These are phyloP conservation scores for Hagleromyces aurorensis DNA, from an alignment of 805 yeast genomes.

Conservation along the genomic window DNA sequence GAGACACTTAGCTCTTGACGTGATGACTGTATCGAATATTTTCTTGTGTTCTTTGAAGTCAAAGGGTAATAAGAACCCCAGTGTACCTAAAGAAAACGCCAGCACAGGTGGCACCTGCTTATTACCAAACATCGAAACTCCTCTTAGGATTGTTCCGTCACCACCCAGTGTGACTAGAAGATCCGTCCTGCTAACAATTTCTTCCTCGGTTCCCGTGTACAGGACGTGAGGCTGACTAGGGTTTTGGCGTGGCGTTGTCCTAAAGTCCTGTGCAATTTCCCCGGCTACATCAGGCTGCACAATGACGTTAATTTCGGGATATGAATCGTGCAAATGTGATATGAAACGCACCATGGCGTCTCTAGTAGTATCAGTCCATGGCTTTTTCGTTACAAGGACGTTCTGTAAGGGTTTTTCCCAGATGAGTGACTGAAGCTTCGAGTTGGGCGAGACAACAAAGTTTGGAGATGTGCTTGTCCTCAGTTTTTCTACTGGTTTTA, in stretches of 20 bases:
- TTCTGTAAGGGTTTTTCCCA: constrained; percentile 75
- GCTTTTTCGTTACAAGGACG: constrained; percentile 76
- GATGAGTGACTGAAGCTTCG: constrained; percentile 52
- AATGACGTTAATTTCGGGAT: constrained; percentile 71
- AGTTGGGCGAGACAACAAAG: constrained; percentile 45
- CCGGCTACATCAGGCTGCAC: constrained; percentile 67
- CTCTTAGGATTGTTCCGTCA: constrained; percentile 86
- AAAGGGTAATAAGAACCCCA: constrained; percentile 85
- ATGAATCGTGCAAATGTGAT: constrained; percentile 46
- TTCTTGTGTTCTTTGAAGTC: constrained; percentile 54
- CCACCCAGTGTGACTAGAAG: constrained; percentile 88
- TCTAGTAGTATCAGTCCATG: constrained; percentile 60
- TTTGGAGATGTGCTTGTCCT: constrained; percentile 38
- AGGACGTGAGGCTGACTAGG: constrained; percentile 35
- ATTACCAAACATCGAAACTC: constrained; percentile 69
- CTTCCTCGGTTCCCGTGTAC: constrained; percentile 50
- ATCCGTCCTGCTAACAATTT: constrained; percentile 63
- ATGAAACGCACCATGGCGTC: constrained; percentile 62
- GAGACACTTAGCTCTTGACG: constrained; percentile 60
- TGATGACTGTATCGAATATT: constrained; percentile 60
- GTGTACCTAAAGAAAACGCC: constrained; percentile 82
- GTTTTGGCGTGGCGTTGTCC: constrained; percentile 20
- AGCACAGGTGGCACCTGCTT: constrained; percentile 78
- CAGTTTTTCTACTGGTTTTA: constrained; percentile 27
- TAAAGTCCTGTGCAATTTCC: constrained; percentile 41